These are phyloP conservation scores for Fraxinus quadrangulata DNA, from an alignment of 257 asterid genomes.

Conservation along the genomic window DNA sequence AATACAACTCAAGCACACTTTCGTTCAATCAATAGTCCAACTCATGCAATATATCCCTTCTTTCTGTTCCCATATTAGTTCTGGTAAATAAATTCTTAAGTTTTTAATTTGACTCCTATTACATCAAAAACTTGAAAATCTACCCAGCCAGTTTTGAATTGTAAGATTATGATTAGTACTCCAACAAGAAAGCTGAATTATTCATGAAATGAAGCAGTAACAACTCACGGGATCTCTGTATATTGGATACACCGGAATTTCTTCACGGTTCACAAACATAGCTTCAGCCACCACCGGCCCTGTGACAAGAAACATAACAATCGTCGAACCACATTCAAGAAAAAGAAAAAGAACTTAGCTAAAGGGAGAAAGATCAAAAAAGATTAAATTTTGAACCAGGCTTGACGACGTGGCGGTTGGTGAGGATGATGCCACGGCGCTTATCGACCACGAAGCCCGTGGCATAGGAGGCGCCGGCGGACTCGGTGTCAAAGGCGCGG, in stretches of 20 bases:
- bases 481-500: conserved; percentile 90
- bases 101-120: neutral
- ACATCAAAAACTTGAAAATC: conserved; percentile 17
- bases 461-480: conserved; percentile 93
- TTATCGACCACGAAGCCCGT: conserved; percentile 94
- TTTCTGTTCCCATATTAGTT: neutral
- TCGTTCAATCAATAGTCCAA: neutral
- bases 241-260: conserved; percentile 81
- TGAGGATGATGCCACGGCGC: conserved; percentile 87
- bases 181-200: neutral
- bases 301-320: conserved; percentile 28
- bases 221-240: conserved; percentile 94
- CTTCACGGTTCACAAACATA: conserved; percentile 93
- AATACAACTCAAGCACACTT: conserved; percentile 20
- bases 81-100: neutral
- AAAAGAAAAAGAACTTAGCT: conserved; percentile 1
- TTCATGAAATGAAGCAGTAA: conserved; percentile 21
- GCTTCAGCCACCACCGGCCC: conserved; percentile 99
- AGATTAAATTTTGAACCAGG: conserved; percentile 51
- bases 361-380: neutral
- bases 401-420: conserved; percentile 94
- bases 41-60: neutral
- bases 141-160: neutral
- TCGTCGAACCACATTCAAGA: conserved; percentile 1
- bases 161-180: conserved; percentile 1